These are phyloP conservation scores for Drechslerella coelobrocha DNA, from an alignment of 2,329 filamentous ascomycete species.

Conservation along the genomic window DNA sequence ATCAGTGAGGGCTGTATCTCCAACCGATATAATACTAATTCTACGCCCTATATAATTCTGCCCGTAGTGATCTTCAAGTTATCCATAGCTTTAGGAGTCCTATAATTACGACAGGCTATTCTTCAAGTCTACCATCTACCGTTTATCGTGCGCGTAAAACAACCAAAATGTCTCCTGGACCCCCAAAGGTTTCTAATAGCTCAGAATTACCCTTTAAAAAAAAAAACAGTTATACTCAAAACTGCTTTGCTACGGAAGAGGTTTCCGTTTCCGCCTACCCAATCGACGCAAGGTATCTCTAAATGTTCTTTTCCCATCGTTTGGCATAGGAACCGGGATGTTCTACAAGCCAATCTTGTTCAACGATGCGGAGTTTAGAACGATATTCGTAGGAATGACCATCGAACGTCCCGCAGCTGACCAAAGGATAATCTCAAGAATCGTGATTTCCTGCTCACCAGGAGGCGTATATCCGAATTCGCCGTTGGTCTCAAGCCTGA, in stretches of 20 bases:
- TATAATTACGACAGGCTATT: too few relatives aligned
- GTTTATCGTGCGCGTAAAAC: too few relatives aligned
- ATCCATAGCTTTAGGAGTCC: too few relatives aligned
- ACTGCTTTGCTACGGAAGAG: background rate
- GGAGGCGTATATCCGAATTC: slow-evolving; percentile 15
- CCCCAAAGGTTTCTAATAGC: too few relatives aligned
- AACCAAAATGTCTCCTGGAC: too few relatives aligned
- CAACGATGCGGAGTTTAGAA: background rate
- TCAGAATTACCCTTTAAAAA: too few relatives aligned
- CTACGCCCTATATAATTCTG: too few relatives aligned
- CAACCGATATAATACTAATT: too few relatives aligned
- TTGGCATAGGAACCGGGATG: background rate
- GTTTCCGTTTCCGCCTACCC: background rate
- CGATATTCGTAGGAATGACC: background rate
- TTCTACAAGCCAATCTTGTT: slow-evolving; percentile 15
- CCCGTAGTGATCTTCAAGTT: too few relatives aligned
- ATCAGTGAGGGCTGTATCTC: too few relatives aligned
- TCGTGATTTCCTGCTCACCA: slow-evolving; percentile 7
- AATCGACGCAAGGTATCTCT: background rate
- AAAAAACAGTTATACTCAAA: too few relatives aligned
- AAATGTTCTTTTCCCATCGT: background rate
- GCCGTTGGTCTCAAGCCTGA: background rate
- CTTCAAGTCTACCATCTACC: too few relatives aligned
- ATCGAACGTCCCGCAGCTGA: background rate
- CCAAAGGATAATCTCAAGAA: slow-evolving; percentile 22